These are phyloP conservation scores for Acmispon strigosus DNA, from an alignment of 306 rosid genomes.

Conservation along the genomic window DNA sequence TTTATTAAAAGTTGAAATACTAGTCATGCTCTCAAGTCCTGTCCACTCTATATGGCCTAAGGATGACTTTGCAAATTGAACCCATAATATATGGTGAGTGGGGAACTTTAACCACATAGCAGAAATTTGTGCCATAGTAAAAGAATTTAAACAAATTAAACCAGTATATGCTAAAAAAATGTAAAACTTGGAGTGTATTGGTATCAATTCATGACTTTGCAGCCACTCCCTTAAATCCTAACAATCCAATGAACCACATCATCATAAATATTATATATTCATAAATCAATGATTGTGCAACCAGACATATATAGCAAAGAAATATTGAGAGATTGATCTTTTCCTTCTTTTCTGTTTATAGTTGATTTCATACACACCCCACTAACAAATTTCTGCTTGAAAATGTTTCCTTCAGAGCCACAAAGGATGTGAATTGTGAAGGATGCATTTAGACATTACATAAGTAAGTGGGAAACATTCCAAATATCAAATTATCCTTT, in stretches of 20 bases:
- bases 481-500: constrained; percentile 22
- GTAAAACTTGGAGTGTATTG: not conserved
- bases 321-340: not conserved
- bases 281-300: constrained; percentile 6
- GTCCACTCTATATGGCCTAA: not conserved
- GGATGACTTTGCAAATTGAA: not conserved
- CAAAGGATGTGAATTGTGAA: constrained; percentile 16
- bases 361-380: constrained; percentile 24
- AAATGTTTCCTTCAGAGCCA: constrained; percentile 16
- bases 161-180: not conserved
- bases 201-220: not conserved
- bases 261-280: not conserved
- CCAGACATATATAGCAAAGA: constrained; percentile 9
- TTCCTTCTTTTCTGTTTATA: not conserved
- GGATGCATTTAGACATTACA: constrained; percentile 35
- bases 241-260: constrained; percentile 18
- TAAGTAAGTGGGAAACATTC: constrained; percentile 12
- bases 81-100: not conserved
- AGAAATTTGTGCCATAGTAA: not conserved
- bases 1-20: not conserved
- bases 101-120: not conserved
- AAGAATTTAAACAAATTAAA: not conserved
- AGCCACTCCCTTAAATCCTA: constrained; percentile 16
- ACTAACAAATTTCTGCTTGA: constrained; percentile 2
- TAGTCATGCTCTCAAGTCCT: not conserved